phyloP scores from a whole-genome alignment of 768 basidiomycete genomes.

The Leccinum olivaceopallidum region DNA sequence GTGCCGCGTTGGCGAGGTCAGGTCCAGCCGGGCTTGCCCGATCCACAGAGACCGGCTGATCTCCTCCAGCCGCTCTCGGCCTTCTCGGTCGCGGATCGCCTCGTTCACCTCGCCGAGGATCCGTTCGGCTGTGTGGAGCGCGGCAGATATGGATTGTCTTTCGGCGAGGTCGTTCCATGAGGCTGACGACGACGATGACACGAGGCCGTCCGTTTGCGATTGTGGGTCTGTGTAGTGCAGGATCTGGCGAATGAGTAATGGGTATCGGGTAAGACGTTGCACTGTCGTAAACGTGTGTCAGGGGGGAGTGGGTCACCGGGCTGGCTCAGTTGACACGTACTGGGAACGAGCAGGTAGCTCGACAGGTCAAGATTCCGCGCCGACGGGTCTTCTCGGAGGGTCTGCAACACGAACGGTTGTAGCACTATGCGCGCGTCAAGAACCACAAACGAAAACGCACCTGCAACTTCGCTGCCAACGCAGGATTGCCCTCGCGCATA shows the following conservation, averaged over 20 bases:
- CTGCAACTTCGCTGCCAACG: conserved; percentile 65
- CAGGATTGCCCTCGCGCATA: conserved; percentile 64
- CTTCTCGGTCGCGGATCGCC: conserved; percentile 81
- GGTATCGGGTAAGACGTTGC: conserved; percentile 96
- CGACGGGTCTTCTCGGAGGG: conserved; percentile 72
- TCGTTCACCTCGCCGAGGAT: conserved; percentile 87
- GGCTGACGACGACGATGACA: conserved; percentile 1
- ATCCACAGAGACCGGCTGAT: conserved; percentile 87
- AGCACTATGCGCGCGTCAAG: neutral
- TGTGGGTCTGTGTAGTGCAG: conserved; percentile 68
- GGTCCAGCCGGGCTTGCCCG: conserved; percentile 82
- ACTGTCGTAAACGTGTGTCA: conserved; percentile 43
- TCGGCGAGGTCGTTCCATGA: conserved; percentile 43
- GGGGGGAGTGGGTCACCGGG: neutral
- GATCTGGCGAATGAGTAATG: conserved; percentile 85
- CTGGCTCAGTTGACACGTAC: conserved; percentile 43
- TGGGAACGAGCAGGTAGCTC: conserved; percentile 89
- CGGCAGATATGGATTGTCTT: conserved; percentile 48
- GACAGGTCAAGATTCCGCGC: conserved; percentile 85
- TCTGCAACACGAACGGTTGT: conserved; percentile 39
- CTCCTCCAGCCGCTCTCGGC: conserved; percentile 66
- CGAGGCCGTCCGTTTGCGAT: conserved; percentile 25
- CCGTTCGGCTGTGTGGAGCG: conserved; percentile 66
- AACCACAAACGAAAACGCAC: conserved; percentile 37
- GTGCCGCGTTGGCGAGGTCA: conserved; percentile 86